Percentiles rank a stretch among this genome's conserved stretches.
phyloP scores from a whole-genome alignment of 352 stramenopile species.

The Globisporangium paddicum region DNA sequence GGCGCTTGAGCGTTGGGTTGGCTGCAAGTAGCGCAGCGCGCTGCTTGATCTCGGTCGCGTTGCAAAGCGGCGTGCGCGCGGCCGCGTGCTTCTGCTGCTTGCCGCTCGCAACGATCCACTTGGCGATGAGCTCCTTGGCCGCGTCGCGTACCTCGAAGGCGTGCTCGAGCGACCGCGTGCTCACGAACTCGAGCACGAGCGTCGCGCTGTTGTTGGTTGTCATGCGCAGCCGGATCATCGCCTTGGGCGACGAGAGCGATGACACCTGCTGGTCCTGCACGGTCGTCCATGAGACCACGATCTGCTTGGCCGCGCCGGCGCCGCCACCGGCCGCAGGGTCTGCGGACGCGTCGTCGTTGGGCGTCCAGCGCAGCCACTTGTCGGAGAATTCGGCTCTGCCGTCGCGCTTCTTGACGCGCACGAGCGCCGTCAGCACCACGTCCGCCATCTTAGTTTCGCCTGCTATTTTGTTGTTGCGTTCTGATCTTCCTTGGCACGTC shows the following conservation, averaged over 20 bases:
- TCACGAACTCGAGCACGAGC: conserved; percentile 69
- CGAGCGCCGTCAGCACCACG: conserved; percentile 35
- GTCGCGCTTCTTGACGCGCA: conserved; percentile 82
- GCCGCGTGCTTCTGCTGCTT: conserved; percentile 16
- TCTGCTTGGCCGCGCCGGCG: conserved; percentile 21
- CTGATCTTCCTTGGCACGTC: too few species aligned
- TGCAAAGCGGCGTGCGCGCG: conserved; percentile 38
- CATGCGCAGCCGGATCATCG: conserved; percentile 78
- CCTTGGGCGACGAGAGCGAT: conserved; percentile 62
- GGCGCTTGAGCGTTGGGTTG: conserved; percentile 73
- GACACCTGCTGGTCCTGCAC: conserved; percentile 83
- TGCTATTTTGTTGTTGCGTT: not conserved
- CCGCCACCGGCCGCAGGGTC: not conserved
- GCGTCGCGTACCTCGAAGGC: conserved; percentile 67
- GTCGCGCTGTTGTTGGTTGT: conserved; percentile 50
- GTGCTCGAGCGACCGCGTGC: conserved; percentile 42
- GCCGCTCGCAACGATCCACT: conserved; percentile 38
- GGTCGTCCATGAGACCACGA: conserved; percentile 59
- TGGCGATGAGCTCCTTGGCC: conserved; percentile 65
- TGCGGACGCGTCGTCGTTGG: conserved; percentile 33
- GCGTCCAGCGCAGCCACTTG: conserved; percentile 57
- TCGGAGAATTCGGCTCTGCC: conserved; percentile 51
- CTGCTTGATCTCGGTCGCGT: conserved; percentile 79
- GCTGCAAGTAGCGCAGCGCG: conserved; percentile 67
- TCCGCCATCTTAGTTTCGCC: conserved; percentile 1